Evolutionary conservation across 1,284 basidiomycete species (phyloP), one percentile per base, ranked within the genome.

Genomic region (Earliella scabrosa): DNA sequence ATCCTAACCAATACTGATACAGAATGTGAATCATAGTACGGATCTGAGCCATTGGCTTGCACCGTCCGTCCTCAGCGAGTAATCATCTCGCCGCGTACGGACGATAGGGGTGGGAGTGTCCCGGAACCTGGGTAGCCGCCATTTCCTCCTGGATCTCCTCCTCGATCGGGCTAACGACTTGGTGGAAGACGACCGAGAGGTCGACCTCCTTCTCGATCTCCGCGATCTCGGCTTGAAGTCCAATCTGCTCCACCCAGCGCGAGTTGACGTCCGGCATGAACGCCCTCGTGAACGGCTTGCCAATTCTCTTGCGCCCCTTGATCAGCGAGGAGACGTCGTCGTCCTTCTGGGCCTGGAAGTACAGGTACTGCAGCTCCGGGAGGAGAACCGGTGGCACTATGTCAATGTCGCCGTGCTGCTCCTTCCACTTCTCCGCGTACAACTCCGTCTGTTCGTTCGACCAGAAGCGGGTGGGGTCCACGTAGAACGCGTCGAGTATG

Each of bases 401-500:
- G 50, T 59, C 27, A 31, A 45, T 51, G 13, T 52, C 46, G 31
- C 45, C 34, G 44, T 56, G 48, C 45, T 46, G 36, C 26, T 43
- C 56, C 40, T 48, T 48, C 46, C 46, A 39, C n/a, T 24, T 18
- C 34, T 26, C 60, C 1, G 55, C 59, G 40, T 59, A 38, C 41
- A 54, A 16, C 32, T 50, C 55, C n/a, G 46, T 53, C 44, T 48
- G 24, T 41, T 56, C 54, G 20, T 34, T 21, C 24, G 41, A 21
- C n/a, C 38, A 54, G 48, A 53, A 55, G 16, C 53, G 40, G 45
- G 45, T 50, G 11, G 62, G 74, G 52, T 82, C 73, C 45, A 70
- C 69, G 51, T 77, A 66, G 60, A 88, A 81, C 11, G 73, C 61
- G 1, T 75, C 67, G 49, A 85, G 73, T 41, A 85, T 63, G 26